These are phyloP conservation scores for Didymella lethalis DNA, from an alignment of 2,329 filamentous ascomycete species.

Conservation along the genomic window DNA sequence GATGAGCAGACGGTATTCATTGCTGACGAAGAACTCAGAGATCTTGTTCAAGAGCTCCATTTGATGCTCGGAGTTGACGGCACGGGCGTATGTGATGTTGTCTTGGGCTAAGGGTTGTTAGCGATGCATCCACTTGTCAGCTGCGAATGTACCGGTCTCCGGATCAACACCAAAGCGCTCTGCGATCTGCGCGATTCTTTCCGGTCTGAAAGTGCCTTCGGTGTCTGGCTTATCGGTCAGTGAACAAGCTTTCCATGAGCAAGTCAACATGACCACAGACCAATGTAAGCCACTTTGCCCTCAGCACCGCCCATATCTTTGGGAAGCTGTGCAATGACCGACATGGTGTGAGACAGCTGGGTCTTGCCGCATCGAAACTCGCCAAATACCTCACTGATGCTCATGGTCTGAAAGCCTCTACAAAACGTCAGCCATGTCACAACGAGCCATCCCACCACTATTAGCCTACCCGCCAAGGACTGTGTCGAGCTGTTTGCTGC, in stretches of 20 bases:
- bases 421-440: constrained; percentile 20
- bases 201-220: constrained; percentile 66
- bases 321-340: constrained; percentile 67
- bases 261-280: constrained; percentile 39
- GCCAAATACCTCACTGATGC: constrained; percentile 70
- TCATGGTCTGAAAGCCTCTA: constrained; percentile 74
- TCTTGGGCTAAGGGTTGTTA: constrained; percentile 66
- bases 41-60: constrained; percentile 69
- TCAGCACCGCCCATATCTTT: constrained; percentile 70
- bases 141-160: constrained; percentile 37
- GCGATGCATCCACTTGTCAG: constrained; percentile 49
- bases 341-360: constrained; percentile 73
- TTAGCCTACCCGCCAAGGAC: constrained; percentile 66
- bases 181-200: constrained; percentile 71
- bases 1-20: constrained; percentile 71
- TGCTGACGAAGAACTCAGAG: constrained; percentile 66
- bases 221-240: constrained; percentile 48
- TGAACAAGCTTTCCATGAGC: background rate
- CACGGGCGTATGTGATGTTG: constrained; percentile 72
- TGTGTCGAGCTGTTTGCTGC: constrained; percentile 72
- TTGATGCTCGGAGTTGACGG: constrained; percentile 72
- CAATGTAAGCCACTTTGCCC: constrained; percentile 74
- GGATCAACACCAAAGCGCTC: constrained; percentile 66
- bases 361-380: constrained; percentile 74
- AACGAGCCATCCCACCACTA: background rate